Evolutionary conservation across 768 basidiomycete species (phyloP).

Genomic region (Plicaturopsis crispa): DNA sequence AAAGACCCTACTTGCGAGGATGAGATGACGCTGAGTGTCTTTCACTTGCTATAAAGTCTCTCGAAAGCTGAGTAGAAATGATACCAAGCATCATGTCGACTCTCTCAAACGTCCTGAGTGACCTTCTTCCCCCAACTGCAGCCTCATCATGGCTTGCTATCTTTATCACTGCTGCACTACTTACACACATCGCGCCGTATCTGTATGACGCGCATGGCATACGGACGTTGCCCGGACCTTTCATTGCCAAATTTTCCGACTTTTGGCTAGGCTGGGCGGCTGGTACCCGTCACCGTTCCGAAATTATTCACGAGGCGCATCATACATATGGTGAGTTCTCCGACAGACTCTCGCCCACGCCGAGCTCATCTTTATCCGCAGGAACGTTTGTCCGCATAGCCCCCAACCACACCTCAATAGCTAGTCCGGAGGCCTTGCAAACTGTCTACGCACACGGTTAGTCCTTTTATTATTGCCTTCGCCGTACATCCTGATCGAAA

Average conservation of each 20-base stretch:
- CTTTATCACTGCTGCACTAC: conserved; percentile 10
- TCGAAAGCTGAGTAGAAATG: conserved; percentile 14
- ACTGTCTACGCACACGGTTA: conserved; percentile 74
- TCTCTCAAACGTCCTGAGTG: no score
- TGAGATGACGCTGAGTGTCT: no score
- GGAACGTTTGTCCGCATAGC: conserved; percentile 65
- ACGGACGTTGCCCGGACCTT: conserved; percentile 56
- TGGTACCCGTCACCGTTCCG: conserved; percentile 68
- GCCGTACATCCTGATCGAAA: no score
- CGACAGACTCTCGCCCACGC: no score
- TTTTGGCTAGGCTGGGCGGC: conserved; percentile 62
- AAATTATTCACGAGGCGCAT: conserved; percentile 68
- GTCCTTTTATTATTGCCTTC: no score
- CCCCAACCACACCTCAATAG: conserved; percentile 71
- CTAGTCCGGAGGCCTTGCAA: conserved; percentile 69
- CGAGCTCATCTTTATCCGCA: no score
- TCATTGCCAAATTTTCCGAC: conserved; percentile 64
- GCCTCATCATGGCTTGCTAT: conserved; percentile 5
- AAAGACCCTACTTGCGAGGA: no score
- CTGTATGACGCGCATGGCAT: conserved; percentile 53
- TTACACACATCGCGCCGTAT: conserved; percentile 39
- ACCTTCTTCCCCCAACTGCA: no score
- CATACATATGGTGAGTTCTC: conserved; percentile 53
- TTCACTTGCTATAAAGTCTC: no score
- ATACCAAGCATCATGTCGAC: no score